A percentile compares a stretch with the other conserved stretches of the same genome.
Evolutionary conservation across 805 yeast species (phyloP).

Genomic region (Candida vartiovaarae): DNA sequence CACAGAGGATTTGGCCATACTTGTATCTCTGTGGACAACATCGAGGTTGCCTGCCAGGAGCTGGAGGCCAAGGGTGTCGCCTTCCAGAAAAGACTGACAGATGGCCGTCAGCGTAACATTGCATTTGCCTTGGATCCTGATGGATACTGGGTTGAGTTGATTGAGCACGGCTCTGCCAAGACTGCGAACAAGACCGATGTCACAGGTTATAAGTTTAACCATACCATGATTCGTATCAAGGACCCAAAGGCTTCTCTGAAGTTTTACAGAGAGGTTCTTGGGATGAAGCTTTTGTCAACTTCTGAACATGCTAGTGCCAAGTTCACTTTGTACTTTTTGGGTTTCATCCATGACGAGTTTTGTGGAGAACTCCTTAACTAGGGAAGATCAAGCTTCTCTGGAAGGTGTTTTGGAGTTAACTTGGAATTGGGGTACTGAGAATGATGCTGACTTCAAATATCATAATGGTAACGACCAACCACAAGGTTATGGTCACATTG

Average conservation of each 20-base stretch:
- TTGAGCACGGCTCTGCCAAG: constrained; percentile 47
- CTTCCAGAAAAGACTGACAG: constrained; percentile 77
- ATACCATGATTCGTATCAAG: constrained; percentile 87
- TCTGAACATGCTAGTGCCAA: constrained; percentile 58
- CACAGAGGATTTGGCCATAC: constrained; percentile 92
- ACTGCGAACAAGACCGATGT: constrained; percentile 32
- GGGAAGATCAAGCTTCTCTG: constrained; percentile 30
- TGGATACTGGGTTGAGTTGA: constrained; percentile 93
- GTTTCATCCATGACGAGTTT: constrained; percentile 46
- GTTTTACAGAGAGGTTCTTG: constrained; percentile 74
- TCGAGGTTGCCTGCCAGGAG: constrained; percentile 50
- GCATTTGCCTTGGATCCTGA: constrained; percentile 95
- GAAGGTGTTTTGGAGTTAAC: constrained; percentile 85
- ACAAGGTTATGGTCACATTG: constrained; percentile 84
- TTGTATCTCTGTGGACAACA: constrained; percentile 79
- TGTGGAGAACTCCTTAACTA: constrained; percentile 35
- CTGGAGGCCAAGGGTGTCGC: constrained; percentile 56
- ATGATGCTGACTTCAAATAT: constrained; percentile 65
- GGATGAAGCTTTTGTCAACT: constrained; percentile 64
- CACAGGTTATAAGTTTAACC: constrained; percentile 49
- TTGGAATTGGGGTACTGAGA: constrained; percentile 93
- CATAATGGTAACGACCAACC: constrained; percentile 77
- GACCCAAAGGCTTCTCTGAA: constrained; percentile 71
- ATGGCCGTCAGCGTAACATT: constrained; percentile 89
- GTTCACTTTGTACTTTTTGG: constrained; percentile 83